Base-by-base conservation (phyloP, 2,329 filamentous ascomycete genomes). In the Microdochium paspali region DNA sequence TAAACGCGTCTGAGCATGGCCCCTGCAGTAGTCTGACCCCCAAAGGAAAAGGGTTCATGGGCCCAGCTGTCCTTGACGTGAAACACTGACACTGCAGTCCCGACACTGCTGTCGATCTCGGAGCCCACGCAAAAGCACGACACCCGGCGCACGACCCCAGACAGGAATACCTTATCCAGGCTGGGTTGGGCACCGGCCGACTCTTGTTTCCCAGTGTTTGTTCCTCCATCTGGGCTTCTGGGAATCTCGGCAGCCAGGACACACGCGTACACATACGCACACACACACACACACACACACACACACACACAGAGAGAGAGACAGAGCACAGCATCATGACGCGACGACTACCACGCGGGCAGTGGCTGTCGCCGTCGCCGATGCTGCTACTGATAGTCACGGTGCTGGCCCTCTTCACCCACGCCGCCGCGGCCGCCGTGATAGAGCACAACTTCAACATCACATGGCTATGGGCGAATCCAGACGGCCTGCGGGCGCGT, bases 391-490 rank as follows among this genome's bases (percentile, higher is more conserved):
- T 40, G 12, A n/a, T 40, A n/a, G 35, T 20, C n/a, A 12, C 35
- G 5, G 35, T 40, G 35, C 35, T 40, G 4, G 35, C 35, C 35
- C n/a, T 40, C 15, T 40, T 40, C 12, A 20, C 35, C 12, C 35
- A 20, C 4, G 23, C 35, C 6, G 35, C 35, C 5, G 35, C 35
- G 12, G 6, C 13, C 35, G 35, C 35, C 35, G 35, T 40, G n/a
- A 67, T 82, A 47, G 73, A 68, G 4, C 78, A 84, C 58, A 71
- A 87, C 61, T 88, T 85, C 67, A 79, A 82, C 56, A 72, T 88
- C 53, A 77, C 75, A 49, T 90, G 86, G 85, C 79, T 87, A 10
- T 76, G 66, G 40, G 78, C 82, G 28, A 84, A 86, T 56, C 87
- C 87, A 0, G 87, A 91, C 66, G 82, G 81, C 21, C 74, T 74